phyloP scores from a whole-genome alignment of 371 early-diverging fungal genomes.

The Modicella reniformis region DNA sequence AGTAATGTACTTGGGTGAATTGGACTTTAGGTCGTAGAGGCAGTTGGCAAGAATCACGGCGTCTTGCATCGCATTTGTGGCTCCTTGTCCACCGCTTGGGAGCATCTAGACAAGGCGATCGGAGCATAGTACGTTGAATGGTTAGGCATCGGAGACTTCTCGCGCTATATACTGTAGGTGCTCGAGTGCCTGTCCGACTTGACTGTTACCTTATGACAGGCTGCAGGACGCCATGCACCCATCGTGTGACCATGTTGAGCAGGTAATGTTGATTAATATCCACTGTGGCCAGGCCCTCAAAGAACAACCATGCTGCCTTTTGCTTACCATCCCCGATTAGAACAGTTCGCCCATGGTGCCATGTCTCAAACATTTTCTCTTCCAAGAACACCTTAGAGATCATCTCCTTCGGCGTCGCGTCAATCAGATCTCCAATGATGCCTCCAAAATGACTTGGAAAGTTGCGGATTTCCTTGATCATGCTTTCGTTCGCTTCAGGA shows the following conservation, averaged over 20 bases:
- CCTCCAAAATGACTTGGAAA: constrained; percentile 20
- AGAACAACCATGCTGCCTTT: neutral
- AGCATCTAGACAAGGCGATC: constrained; percentile 6
- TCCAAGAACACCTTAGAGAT: constrained; percentile 36
- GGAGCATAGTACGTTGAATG: neutral
- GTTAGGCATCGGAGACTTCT: neutral
- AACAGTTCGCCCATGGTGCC: constrained; percentile 31
- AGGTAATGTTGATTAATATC: neutral
- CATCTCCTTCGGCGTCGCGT: constrained; percentile 24
- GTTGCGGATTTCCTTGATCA: constrained; percentile 19
- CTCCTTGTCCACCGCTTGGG: constrained; percentile 38
- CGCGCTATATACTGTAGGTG: too few relatives aligned
- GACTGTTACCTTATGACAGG: constrained; percentile 20
- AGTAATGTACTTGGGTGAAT: constrained; percentile 9
- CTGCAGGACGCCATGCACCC: neutral
- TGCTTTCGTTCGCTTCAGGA: constrained; percentile 17
- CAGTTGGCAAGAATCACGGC: constrained; percentile 42
- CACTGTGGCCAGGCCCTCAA: neutral
- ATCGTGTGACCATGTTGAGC: neutral
- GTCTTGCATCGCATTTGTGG: constrained; percentile 39
- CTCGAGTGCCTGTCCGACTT: neutral
- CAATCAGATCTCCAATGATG: constrained; percentile 24
- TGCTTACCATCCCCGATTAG: constrained; percentile 45
- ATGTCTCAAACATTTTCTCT: constrained; percentile 25
- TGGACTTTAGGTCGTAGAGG: constrained; percentile 25